Evolutionary conservation across 805 yeast genomes (phyloP).

Genomic region (Ogataea henricii): DNA sequence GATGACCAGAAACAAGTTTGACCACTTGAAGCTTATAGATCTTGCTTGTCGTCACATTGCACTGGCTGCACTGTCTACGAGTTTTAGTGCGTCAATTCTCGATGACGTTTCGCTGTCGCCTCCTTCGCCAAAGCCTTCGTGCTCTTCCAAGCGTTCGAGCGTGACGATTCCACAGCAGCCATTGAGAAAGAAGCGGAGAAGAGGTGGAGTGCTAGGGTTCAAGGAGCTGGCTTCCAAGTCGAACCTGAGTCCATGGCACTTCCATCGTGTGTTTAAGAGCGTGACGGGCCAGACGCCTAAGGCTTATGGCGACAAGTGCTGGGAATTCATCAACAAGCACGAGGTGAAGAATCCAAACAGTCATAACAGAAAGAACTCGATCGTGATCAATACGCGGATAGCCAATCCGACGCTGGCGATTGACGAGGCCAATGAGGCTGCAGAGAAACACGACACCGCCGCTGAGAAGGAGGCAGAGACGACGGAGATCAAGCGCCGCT

Average conservation of each 20-base stretch:
- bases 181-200: conserved; percentile 52
- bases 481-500: not conserved
- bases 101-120: conserved; percentile 8
- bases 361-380: conserved; percentile 20
- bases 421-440: conserved; percentile 18
- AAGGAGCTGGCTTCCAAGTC: conserved; percentile 86
- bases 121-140: conserved; percentile 10
- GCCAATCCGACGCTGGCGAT: conserved; percentile 36
- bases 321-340: conserved; percentile 51
- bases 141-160: conserved; percentile 9
- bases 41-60: conserved; percentile 85
- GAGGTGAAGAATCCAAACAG: conserved; percentile 22
- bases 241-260: conserved; percentile 87
- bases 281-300: conserved; percentile 88
- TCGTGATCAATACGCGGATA: conserved; percentile 34
- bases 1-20: conserved; percentile 60
- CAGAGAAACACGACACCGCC: conserved; percentile 3
- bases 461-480: not conserved
- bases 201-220: conserved; percentile 81
- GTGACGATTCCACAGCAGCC: conserved; percentile 18
- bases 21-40: conserved; percentile 68
- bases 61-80: conserved; percentile 56
- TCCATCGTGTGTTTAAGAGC: conserved; percentile 84
- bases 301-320: conserved; percentile 84
- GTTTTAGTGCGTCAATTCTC: conserved; percentile 15